Conservation (phyloP, 2,329 filamentous ascomycete genomes). For the Aspergillus ochraceus region DNA sequence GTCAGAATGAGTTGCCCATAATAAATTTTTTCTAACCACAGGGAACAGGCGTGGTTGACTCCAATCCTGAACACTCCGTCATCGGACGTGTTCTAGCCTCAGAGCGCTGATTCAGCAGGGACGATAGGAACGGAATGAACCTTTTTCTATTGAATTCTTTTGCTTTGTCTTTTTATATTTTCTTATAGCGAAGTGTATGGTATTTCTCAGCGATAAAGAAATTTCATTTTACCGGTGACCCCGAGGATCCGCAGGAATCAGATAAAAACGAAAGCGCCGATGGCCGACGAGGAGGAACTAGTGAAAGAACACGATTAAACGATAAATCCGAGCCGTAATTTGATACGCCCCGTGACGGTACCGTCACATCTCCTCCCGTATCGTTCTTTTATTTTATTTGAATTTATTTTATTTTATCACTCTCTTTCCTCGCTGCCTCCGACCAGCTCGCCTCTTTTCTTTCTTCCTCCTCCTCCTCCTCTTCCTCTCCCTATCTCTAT, state of each 20-base stretch:
- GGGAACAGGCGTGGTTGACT: background rate
- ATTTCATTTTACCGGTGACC: background rate
- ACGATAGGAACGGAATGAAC: background rate
- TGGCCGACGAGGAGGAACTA: background rate
- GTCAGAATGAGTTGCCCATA: background rate
- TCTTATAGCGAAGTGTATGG: too few relatives aligned
- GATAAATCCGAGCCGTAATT: background rate
- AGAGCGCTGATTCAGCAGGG: background rate
- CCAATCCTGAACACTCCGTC: constrained; percentile 15
- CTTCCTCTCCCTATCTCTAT: constrained; percentile 2
- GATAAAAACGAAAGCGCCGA: background rate
- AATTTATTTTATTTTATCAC: background rate
- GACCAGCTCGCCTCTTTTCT: constrained; percentile 5
- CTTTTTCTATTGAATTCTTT: background rate
- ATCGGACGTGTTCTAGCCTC: constrained; percentile 16
- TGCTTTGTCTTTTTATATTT: background rate
- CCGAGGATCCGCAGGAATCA: background rate
- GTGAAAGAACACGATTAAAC: background rate
- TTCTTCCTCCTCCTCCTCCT: background rate
- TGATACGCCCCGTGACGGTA: background rate
- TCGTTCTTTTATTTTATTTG: background rate
- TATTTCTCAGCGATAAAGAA: too few relatives aligned
- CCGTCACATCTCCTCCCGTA: background rate
- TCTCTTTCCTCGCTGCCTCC: background rate
- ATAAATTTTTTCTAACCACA: background rate